Percentiles rank a stretch among this genome's conserved stretches.
phyloP scores from a whole-genome alignment of 2,329 filamentous ascomycete species.

The Parastagonospora nodorum region DNA sequence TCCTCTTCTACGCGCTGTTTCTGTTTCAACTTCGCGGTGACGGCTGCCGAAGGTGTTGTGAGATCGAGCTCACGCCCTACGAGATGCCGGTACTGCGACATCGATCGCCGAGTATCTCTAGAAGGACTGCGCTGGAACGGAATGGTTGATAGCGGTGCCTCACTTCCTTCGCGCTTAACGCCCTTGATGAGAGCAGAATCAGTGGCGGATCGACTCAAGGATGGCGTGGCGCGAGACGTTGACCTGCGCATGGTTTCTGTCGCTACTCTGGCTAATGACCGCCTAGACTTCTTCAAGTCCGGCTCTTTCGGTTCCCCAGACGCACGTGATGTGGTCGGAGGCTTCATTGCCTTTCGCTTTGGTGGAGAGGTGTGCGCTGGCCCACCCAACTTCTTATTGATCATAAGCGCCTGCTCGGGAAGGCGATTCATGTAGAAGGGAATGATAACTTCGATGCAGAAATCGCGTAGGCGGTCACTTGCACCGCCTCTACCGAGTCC shows the following conservation, averaged over 20 bases:
- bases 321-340: conserved; percentile 39
- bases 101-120: conserved; percentile 40
- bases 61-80: conserved; percentile 61
- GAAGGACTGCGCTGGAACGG: conserved; percentile 54
- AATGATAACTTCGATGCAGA: conserved; percentile 79
- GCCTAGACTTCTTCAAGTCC: conserved; percentile 49
- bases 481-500: conserved; percentile 25
- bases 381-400: conserved; percentile 78
- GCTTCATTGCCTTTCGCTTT: conserved; percentile 54
- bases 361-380: conserved; percentile 65
- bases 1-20: conserved; percentile 72
- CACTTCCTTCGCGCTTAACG: conserved; percentile 72
- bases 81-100: conserved; percentile 52
- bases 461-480: conserved; percentile 71
- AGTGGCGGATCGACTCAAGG: conserved; percentile 71
- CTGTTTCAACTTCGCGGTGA: conserved; percentile 65
- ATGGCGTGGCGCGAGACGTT: conserved; percentile 61
- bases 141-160: conserved; percentile 60
- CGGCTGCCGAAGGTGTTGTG: conserved; percentile 57
- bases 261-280: conserved; percentile 66
- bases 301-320: conserved; percentile 47
- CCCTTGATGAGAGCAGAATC: conserved; percentile 62
- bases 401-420: conserved; percentile 70
- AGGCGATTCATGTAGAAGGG: conserved; percentile 81
- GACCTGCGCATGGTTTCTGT: conserved; percentile 60